Base-by-base conservation (phyloP, 345 rosid species). In the Hypericum perforatum region DNA sequence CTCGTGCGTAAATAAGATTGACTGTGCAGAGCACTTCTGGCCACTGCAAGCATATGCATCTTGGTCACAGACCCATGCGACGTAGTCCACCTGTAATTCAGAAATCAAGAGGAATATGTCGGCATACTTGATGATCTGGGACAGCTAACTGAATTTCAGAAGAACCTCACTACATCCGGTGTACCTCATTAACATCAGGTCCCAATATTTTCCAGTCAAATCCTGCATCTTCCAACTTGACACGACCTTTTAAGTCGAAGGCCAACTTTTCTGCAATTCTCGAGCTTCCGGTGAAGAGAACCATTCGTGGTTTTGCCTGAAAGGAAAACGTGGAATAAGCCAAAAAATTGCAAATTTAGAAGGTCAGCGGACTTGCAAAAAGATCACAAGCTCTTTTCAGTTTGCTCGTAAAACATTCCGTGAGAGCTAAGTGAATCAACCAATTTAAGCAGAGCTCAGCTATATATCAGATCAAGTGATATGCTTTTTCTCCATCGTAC, bases 41-140 rank as follows among this genome's bases (percentile, higher is more conserved):
- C 98, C 98, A 57, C 97, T 92, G 69, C 98, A 88, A 7, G 97
- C 98, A 62, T 88, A 92, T 7, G 98, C 97, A 75, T 92, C 97
- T 76, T 92, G 98, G 66, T 92, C 98, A 60, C 95, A 92, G 11
- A 80, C 82, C 98, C 98, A 92, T 29, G 98, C 95, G 62, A 88
- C 85, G 22, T 92, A 88, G 71, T 88, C 94, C 63, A 78, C 86
- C 98, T 92, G 66, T 64, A 63, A 74, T 63, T 57, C 16, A 50
- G 52, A 67, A 62, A 37, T 9, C 38, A 32, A 49, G 49, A 59
- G 38, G 39, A 57, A 7, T 38, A 56, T 32, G 67, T 60, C 39
- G 47, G 39, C 42, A 10, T 9, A 50, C 54, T 13, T 37, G 57
- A 52, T 38, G 12, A 13, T 7, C 13, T 32, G 15, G 9, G 52